phyloP scores from a whole-genome alignment of 2,329 filamentous ascomycete genomes.

The Macroventuria anomochaeta region DNA sequence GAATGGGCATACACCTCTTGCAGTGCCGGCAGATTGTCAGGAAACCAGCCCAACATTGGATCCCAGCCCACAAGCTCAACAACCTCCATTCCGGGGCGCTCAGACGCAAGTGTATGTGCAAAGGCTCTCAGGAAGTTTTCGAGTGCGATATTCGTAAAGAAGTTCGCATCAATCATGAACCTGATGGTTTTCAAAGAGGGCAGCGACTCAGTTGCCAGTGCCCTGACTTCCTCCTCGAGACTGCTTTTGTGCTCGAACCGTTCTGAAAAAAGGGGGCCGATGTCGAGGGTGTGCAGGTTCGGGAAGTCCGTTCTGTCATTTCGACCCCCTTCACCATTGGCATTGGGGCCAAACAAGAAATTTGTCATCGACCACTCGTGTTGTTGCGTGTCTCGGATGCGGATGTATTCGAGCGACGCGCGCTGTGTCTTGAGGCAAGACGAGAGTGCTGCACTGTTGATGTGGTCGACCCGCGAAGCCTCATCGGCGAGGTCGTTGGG shows the following conservation, averaged over 20 bases:
- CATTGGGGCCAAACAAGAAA: not conserved
- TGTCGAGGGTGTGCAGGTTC: not conserved
- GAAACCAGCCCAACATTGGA: constrained; percentile 6
- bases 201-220: no score
- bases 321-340: no score
- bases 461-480: not conserved
- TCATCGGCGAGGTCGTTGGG: not conserved
- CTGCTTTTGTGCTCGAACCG: no score
- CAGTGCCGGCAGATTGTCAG: not conserved
- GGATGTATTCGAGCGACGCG: not conserved
- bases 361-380: not conserved
- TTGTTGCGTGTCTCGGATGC: not conserved
- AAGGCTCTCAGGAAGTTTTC: not conserved
- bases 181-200: no score
- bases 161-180: no score
- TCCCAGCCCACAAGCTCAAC: constrained; percentile 2
- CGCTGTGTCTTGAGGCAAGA: not conserved
- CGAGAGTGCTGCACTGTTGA: not conserved
- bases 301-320: no score
- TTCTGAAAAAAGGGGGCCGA: not conserved
- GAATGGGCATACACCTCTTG: not conserved
- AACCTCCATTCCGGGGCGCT: not conserved
- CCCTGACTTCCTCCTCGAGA: no score
- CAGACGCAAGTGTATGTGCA: not conserved
- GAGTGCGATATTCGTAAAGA: not conserved